A percentile compares a stretch with the other conserved stretches of the same genome.
These are phyloP conservation scores for Akanthomyces dipterigenus DNA, from an alignment of 2,329 filamentous ascomycete genomes.

Conservation along the genomic window DNA sequence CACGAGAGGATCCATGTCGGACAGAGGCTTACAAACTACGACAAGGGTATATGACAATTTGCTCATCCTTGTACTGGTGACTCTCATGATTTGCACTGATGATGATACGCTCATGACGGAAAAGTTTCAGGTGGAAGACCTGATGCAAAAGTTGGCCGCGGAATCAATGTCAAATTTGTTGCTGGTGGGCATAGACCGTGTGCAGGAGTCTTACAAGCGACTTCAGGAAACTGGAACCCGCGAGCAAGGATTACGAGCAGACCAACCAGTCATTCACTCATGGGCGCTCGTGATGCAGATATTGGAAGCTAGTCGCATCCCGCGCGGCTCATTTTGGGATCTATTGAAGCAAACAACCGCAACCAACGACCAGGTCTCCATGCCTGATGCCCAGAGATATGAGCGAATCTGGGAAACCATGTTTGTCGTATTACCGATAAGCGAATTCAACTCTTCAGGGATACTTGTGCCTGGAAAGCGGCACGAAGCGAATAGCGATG, in stretches of 20 bases:
- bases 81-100: constrained; percentile 37
- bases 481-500: constrained; percentile 35
- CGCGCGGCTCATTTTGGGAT: constrained; percentile 55
- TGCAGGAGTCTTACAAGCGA: constrained; percentile 41
- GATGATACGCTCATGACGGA: constrained; percentile 25
- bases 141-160: constrained; percentile 37
- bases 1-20: constrained; percentile 2
- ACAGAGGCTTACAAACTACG: constrained; percentile 14
- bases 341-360: constrained; percentile 40
- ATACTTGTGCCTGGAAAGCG: constrained; percentile 33
- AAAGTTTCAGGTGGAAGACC: constrained; percentile 40
- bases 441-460: constrained; percentile 52
- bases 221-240: constrained; percentile 38
- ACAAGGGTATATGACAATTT: constrained; percentile 23
- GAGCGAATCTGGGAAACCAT: constrained; percentile 53
- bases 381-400: constrained; percentile 39
- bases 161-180: constrained; percentile 35
- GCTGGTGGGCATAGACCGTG: constrained; percentile 32
- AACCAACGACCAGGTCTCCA: constrained; percentile 25
- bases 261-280: constrained; percentile 39
- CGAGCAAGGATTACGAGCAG: constrained; percentile 45
- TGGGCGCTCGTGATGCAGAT: constrained; percentile 55
- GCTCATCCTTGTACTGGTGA: constrained; percentile 27
- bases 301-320: constrained; percentile 43
- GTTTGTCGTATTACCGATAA: constrained; percentile 55